Evolutionary conservation across 78 protist species (phyloP), one percentile per base, ranked within the genome.

Genomic region (Kipferlia bialata): DNA sequence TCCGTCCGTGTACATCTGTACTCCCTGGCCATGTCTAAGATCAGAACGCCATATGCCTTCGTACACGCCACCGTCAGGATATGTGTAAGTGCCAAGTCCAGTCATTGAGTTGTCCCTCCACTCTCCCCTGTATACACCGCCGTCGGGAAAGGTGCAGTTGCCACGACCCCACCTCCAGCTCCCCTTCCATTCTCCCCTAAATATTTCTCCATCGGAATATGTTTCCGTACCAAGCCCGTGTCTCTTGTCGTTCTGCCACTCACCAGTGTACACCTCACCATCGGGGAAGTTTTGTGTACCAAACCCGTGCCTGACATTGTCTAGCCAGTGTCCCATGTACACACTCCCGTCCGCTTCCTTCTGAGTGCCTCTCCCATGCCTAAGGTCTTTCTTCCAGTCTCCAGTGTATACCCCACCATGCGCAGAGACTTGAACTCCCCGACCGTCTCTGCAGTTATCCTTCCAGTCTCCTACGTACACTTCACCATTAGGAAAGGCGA

Each of bases 191-290:
- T n/a, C n/a, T n/a, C n/a, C n/a, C n/a, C n/a, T n/a, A n/a, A n/a
- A n/a, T n/a, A n/a, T n/a, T n/a, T n/a, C n/a, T n/a, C n/a, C n/a
- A n/a, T n/a, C n/a, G n/a, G n/a, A n/a, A n/a, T n/a, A n/a, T n/a
- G n/a, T n/a, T n/a, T n/a, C n/a, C n/a, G n/a, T n/a, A n/a, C n/a
- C n/a, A n/a, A n/a, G n/a, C 34, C 66, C 66, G 5, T 38, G 15
- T 28, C 66, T 44, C 53, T 22, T 28, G 24, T 51, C 66, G 2
- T 1, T 7, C 20, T 2, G 22, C 66, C 66, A 61, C 33, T 39
- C 55, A 54, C 66, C 66, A 2, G 29, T 0, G 66, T 60, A 60
- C 15, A 44, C 55, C 66, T 60, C 66, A 18, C 51, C 55, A 44
- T 38, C 0, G 34, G 34, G 66, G 53, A 60, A 38, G 28, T 44